Conservation (phyloP, 495 filamentous ascomycete species). For the Daldinia childiae region DNA sequence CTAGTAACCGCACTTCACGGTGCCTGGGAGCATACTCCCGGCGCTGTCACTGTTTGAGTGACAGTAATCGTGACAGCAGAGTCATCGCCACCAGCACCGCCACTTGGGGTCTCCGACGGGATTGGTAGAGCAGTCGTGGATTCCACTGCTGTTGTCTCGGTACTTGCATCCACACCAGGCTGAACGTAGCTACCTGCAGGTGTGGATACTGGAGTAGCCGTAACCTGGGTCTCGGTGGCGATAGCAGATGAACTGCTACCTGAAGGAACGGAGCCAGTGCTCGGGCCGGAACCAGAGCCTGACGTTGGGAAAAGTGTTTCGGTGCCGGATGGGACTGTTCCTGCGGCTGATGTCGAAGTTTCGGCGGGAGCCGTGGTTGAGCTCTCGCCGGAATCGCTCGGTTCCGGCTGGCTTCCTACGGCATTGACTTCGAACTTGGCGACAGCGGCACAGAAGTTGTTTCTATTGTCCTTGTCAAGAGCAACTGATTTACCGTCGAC, state of each 20-base stretch:
- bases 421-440: slow-evolving; percentile 53
- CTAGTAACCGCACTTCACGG: slow-evolving; percentile 33
- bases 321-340: not conserved
- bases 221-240: slow-evolving; percentile 28
- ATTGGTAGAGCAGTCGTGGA: slow-evolving; percentile 23
- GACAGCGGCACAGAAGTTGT: slow-evolving; percentile 80
- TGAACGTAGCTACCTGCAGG: slow-evolving; percentile 38
- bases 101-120: slow-evolving; percentile 23
- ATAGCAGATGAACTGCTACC: not conserved
- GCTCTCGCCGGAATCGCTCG: slow-evolving; percentile 16
- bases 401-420: slow-evolving; percentile 11
- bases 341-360: slow-evolving; percentile 10
- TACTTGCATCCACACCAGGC: slow-evolving; percentile 33
- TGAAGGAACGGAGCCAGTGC: slow-evolving; percentile 17
- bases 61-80: slow-evolving; percentile 36
- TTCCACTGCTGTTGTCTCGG: slow-evolving; percentile 6
- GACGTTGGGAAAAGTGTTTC: slow-evolving; percentile 3
- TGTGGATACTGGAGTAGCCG: slow-evolving; percentile 20
- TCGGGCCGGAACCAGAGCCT: slow-evolving; percentile 25
- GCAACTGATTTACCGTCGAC: slow-evolving; percentile 64
- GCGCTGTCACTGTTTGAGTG: slow-evolving; percentile 41
- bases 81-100: slow-evolving; percentile 7
- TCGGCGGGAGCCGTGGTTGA: slow-evolving; percentile 15
- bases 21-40: slow-evolving; percentile 36
- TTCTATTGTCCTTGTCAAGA: slow-evolving; percentile 70